Percentiles rank a stretch among this genome's conserved stretches.
Evolutionary conservation across 129 eudicot genomes (phyloP).

Genomic region (Solidago caesia): DNA sequence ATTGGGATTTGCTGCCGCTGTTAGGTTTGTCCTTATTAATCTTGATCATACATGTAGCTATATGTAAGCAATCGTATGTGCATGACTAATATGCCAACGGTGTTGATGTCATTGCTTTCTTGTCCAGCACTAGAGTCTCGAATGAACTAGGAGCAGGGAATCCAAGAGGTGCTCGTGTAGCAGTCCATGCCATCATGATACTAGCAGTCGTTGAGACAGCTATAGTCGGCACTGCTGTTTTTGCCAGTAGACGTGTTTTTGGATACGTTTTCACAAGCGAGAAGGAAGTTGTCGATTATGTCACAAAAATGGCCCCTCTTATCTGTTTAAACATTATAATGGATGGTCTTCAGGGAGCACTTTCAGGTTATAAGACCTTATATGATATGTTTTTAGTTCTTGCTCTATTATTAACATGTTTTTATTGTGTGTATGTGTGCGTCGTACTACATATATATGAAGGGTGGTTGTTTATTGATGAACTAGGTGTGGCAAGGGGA

Average conservation of each 20-base stretch:
- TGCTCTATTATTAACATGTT: not conserved
- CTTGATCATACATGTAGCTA: not conserved
- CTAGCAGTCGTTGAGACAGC: not conserved
- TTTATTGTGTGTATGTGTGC: not conserved
- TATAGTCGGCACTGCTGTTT: not conserved
- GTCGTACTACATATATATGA: not conserved
- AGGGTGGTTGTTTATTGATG: not conserved
- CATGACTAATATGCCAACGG: not conserved
- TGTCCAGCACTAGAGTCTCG: conserved; percentile 14
- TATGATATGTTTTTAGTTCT: not conserved
- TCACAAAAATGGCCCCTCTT: not conserved
- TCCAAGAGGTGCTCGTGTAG: conserved; percentile 14
- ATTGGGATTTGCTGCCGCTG: conserved; percentile 3
- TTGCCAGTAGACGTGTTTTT: not conserved
- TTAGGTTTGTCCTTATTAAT: conserved; percentile 6
- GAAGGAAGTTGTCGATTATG: conserved; percentile 15
- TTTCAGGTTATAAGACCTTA: conserved; percentile 1
- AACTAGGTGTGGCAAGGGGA: conserved; percentile 15
- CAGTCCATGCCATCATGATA: not conserved
- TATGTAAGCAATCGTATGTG: not conserved
- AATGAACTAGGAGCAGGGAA: conserved; percentile 16
- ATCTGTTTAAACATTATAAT: conserved; percentile 8
- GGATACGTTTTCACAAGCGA: conserved; percentile 2
- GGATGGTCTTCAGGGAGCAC: conserved; percentile 4
- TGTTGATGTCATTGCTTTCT: not conserved